phyloP scores from a whole-genome alignment of 805 yeast genomes.

The Starmerella etchellsii region DNA sequence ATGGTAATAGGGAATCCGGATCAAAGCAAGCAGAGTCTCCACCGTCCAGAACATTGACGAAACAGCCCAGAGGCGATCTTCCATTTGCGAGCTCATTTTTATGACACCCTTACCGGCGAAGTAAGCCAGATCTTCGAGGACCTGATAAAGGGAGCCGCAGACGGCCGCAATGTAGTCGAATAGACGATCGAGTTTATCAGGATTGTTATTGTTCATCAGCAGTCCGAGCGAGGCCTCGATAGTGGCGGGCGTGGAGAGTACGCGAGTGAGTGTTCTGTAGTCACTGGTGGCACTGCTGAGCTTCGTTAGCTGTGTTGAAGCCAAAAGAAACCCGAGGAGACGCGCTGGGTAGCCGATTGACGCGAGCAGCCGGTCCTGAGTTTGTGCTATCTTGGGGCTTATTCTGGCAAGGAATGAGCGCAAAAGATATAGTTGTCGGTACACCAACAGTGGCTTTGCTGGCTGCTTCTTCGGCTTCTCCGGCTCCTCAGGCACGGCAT shows the following conservation, averaged over 20 bases:
- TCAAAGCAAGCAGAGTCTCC: slow-evolving; percentile 29
- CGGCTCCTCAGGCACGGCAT: too few species aligned
- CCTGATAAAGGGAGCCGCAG: slow-evolving; percentile 29
- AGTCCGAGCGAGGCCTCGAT: slow-evolving; percentile 29
- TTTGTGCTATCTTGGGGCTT: slow-evolving; percentile 13
- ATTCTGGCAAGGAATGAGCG: slow-evolving; percentile 4
- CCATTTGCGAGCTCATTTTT: slow-evolving; percentile 21
- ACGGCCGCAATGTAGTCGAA: slow-evolving; percentile 28
- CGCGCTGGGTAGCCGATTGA: slow-evolving; percentile 24
- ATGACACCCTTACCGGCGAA: slow-evolving; percentile 28
- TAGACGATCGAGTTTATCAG: slow-evolving; percentile 23
- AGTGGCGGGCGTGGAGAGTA: slow-evolving; percentile 29
- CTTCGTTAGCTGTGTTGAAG: slow-evolving; percentile 3
- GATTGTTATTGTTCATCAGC: slow-evolving; percentile 23
- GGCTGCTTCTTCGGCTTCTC: neutral
- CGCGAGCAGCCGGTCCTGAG: slow-evolving; percentile 20
- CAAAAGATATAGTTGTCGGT: slow-evolving; percentile 12
- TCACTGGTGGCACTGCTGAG: slow-evolving; percentile 17
- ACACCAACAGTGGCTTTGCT: slow-evolving; percentile 4
- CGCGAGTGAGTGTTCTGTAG: slow-evolving; percentile 28
- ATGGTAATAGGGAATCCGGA: slow-evolving; percentile 18
- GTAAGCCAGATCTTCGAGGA: slow-evolving; percentile 32
- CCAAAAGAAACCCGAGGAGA: slow-evolving; percentile 8
- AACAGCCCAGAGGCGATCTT: slow-evolving; percentile 27
- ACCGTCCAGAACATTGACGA: slow-evolving; percentile 31